phyloP scores from a whole-genome alignment of 2,329 filamentous ascomycete genomes.

The Acrocalymma vagum region DNA sequence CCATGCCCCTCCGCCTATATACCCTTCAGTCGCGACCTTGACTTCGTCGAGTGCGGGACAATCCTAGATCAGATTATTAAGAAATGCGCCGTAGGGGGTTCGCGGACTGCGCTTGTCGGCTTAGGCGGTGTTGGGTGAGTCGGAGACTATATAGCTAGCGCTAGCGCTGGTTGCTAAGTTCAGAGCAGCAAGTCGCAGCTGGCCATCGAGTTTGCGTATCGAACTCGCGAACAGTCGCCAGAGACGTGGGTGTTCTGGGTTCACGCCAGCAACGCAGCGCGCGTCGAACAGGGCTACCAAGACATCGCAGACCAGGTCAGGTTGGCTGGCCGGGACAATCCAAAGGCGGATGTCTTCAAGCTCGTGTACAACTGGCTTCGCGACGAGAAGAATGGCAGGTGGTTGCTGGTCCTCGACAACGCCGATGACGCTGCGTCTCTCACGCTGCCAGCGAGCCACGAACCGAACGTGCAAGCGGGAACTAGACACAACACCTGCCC shows the following conservation, averaged over 20 bases:
- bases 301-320: conserved; percentile 2
- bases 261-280: conserved; percentile 20
- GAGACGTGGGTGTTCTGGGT: conserved; percentile 38
- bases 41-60: conserved; percentile 35
- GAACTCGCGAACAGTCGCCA: conserved; percentile 20
- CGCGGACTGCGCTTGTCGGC: conserved; percentile 39
- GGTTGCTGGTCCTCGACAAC: conserved; percentile 56
- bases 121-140: conserved; percentile 29
- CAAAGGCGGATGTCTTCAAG: conserved; percentile 40
- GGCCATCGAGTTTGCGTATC: conserved; percentile 32
- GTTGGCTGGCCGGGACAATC: neutral
- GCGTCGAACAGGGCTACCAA: conserved; percentile 1
- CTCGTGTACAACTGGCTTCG: conserved; percentile 45
- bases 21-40: conserved; percentile 31
- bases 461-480: too few relatives aligned
- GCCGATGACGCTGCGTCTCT: conserved; percentile 47
- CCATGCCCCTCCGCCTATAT: conserved; percentile 10
- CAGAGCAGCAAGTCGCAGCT: conserved; percentile 17
- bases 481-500: too few relatives aligned
- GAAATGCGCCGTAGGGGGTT: conserved; percentile 41
- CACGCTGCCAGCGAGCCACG: too few relatives aligned
- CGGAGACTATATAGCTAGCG: conserved; percentile 2
- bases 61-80: conserved; percentile 30
- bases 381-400: conserved; percentile 25
- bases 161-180: too few relatives aligned